Conservation (phyloP, 495 filamentous ascomycete genomes). For the Letharia lupina region DNA sequence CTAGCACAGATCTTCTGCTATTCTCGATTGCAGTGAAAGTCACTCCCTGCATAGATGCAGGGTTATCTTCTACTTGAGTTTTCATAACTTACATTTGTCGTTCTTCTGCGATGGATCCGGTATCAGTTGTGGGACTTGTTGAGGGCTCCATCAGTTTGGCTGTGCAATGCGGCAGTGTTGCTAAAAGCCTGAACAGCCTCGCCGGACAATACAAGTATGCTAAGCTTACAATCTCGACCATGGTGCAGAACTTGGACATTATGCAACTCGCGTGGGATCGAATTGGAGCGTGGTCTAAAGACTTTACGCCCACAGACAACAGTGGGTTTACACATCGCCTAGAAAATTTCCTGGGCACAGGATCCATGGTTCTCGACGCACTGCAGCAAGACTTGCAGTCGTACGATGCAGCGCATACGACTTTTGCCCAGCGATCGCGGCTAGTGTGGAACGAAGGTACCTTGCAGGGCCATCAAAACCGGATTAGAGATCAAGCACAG, state of each 20-base stretch:
- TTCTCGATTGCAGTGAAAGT: too few species aligned
- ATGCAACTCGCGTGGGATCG: slow-evolving; percentile 34
- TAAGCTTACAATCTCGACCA: slow-evolving; percentile 36
- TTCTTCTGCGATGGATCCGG: neutral
- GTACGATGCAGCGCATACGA: slow-evolving; percentile 7
- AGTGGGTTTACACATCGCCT: slow-evolving; percentile 30
- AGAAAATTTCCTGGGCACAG: slow-evolving; percentile 35
- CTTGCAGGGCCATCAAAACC: slow-evolving; percentile 35
- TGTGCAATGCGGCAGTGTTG: slow-evolving; percentile 4
- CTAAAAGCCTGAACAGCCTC: neutral
- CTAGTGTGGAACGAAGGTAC: slow-evolving; percentile 39
- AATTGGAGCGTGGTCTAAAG: slow-evolving; percentile 33
- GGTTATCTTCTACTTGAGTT: too few species aligned
- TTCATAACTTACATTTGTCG: too few species aligned
- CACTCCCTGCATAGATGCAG: too few species aligned
- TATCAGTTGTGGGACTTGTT: neutral
- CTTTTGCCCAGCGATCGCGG: slow-evolving; percentile 27
- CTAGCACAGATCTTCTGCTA: too few species aligned
- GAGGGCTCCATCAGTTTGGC: slow-evolving; percentile 6
- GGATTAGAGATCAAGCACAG: slow-evolving; percentile 33
- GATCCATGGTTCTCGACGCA: slow-evolving; percentile 33
- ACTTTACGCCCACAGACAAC: slow-evolving; percentile 22
- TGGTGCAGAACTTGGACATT: slow-evolving; percentile 34
- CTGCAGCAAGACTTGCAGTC: slow-evolving; percentile 34
- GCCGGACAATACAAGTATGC: slow-evolving; percentile 34